Evolutionary conservation across 2,329 filamentous ascomycete species (phyloP), one percentile per base, ranked within the genome.

Genomic region (Botryotinia globosa): DNA sequence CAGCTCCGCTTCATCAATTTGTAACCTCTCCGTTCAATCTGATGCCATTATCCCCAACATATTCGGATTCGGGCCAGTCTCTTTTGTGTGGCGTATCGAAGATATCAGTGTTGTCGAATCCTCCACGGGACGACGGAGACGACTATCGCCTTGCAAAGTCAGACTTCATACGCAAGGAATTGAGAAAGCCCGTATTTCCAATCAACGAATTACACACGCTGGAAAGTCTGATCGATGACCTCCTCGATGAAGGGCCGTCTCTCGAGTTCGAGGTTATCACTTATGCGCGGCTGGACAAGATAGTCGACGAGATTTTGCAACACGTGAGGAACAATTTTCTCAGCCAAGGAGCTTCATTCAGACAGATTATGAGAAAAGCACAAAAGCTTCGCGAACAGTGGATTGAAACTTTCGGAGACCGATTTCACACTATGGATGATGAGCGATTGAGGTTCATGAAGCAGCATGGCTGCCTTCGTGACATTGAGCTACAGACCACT

Each of bases 371-470:
- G 54, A 39, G 66, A 10, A 73, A 73, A 45, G 75, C 75, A 14
- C 34, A 45, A 18, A 67, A 70, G 18, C 54, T 78, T 56, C 69
- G 73, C 16, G 44, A 66, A 16, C 75, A 73, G 44, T 80, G 78
- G 78, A 68, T 76, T 69, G 7, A 74, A 9, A 71, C 72, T 34
- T 76, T 77, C 48, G 74, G 71, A 14, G 61, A 58, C 3, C 51
- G 61, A 29, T 78, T 77, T 42, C 69, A 74, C 51, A 61, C 69
- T 2, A 76, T 79, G 51, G 75, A 79, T 45, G 37, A 56, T 10
- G 65, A 71, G 25, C 75, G 78, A 34, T 66, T 73, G 48, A 71
- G 75, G 39, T 64, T 75, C 34, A 75, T 78, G 73, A 69, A 73
- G 44, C 39, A 48, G 12, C 44, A 58, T 44, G 76, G 77, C 10